Evolutionary conservation across 148 eudicot species (phyloP), one percentile per base, ranked within the genome.

Genomic region (Arctostaphylos glauca): DNA sequence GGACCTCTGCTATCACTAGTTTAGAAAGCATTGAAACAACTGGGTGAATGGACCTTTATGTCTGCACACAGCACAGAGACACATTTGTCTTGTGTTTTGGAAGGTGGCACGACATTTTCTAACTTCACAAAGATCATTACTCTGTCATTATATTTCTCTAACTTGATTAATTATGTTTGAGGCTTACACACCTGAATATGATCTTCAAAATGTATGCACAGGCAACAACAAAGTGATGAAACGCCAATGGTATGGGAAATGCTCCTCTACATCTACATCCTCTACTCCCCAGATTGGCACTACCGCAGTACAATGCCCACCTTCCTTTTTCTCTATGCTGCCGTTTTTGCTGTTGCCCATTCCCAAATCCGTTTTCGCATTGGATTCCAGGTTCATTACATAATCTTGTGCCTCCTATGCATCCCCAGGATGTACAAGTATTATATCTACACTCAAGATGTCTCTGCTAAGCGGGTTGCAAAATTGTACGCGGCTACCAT

Each of bases 201-300:
- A 80, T 80, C 44, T 49, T 31, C 16, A 23, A 80, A 55, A 60
- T 77, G 31, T 58, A 74, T 81, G 90, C 82, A 74, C 93, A 95
- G 98, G 92, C 92, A 90, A 87, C 98, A 93, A 84, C 94, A 92
- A 74, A 92, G 96, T 67, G 97, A 95, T 85, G 98, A 95, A 89
- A 95, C 97, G 48, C 98, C 98, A 54, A 95, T 95, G 97, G 95
- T 95, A 6, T 95, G 98, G 98, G 98, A 95, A 84, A 89, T 95
- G 95, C 97, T 95, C 73, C 93, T 95, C 23, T 95, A 95, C 82
- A 88, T 95, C 79, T 93, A 95, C 88, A 95, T 95, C 80, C 96
- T 95, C 68, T 93, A 95, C 86, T 95, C 98, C 13, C 97, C 98
- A 19, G 98, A 93, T 87, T 95, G 98, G 98, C 98, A 95, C 74